These are phyloP conservation scores for Aphanomyces astaci DNA, from an alignment of 352 stramenopile genomes.

Conservation along the genomic window DNA sequence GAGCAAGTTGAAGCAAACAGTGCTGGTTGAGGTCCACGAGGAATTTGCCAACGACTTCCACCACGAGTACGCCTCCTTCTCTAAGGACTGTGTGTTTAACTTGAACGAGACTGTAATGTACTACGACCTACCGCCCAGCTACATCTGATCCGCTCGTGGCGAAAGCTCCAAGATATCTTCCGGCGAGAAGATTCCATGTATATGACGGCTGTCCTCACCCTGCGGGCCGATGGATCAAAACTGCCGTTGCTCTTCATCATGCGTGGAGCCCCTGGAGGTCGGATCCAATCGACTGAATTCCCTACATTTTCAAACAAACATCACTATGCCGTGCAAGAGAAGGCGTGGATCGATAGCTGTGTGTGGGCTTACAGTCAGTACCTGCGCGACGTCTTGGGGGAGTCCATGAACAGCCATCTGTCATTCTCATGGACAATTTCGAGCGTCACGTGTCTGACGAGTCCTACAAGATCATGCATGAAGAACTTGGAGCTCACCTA, in stretches of 20 bases:
- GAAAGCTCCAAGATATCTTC: neutral
- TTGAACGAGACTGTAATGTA: constrained; percentile 25
- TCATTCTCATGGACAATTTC: too few species aligned
- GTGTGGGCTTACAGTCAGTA: constrained; percentile 25
- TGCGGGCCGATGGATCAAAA: constrained; percentile 24
- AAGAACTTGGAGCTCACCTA: constrained; percentile 27
- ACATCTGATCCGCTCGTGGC: constrained; percentile 23
- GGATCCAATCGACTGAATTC: constrained; percentile 19
- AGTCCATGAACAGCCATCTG: neutral
- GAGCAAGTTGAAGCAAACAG: constrained; percentile 17
- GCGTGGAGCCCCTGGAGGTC: constrained; percentile 24
- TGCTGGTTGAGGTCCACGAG: constrained; percentile 21
- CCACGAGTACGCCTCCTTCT: constrained; percentile 8
- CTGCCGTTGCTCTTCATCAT: constrained; percentile 23
- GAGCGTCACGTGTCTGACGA: too few species aligned
- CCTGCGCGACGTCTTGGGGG: neutral
- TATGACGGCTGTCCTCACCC: constrained; percentile 22
- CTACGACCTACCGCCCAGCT: constrained; percentile 18
- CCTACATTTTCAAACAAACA: constrained; percentile 15
- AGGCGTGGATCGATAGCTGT: constrained; percentile 28
- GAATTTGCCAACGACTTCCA: constrained; percentile 4
- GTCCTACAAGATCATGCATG: too few species aligned
- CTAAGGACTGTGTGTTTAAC: constrained; percentile 20
- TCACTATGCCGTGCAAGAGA: constrained; percentile 21
- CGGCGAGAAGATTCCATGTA: constrained; percentile 10